Conservation (phyloP, 495 filamentous ascomycete species). For the Lasiosphaeria miniovina region DNA sequence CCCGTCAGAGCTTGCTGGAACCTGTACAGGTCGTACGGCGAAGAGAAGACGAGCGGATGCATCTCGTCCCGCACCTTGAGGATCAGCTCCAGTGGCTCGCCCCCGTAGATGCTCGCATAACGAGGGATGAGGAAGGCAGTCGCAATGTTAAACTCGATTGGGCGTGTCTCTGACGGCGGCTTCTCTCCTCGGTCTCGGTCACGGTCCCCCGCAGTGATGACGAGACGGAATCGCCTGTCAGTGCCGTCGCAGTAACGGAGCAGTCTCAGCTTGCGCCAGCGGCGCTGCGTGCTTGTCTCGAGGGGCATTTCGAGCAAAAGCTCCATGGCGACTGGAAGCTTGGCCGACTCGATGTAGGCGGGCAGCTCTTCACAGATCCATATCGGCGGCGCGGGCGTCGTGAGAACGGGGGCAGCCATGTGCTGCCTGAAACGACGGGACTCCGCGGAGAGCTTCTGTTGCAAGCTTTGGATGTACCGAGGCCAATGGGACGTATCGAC, state of each 20-base stretch:
- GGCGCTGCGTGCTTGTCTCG: neutral
- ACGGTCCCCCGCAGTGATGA: constrained; percentile 8
- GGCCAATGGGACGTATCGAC: constrained; percentile 9
- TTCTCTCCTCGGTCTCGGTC: neutral
- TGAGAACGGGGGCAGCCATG: neutral
- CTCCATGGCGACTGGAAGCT: constrained; percentile 1
- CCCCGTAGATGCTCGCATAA: constrained; percentile 5
- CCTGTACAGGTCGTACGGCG: neutral
- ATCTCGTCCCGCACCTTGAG: constrained; percentile 5
- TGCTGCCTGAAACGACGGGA: constrained; percentile 3
- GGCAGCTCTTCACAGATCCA: constrained; percentile 3
- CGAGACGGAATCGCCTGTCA: constrained; percentile 7
- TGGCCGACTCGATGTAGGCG: constrained; percentile 5
- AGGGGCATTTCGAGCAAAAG: constrained; percentile 4
- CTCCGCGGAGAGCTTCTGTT: constrained; percentile 2
- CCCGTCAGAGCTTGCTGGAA: constrained; percentile 15
- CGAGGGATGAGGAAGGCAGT: constrained; percentile 7
- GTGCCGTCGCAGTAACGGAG: constrained; percentile 6
- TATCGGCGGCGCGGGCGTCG: neutral
- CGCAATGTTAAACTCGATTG: constrained; percentile 9
- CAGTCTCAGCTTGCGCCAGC: constrained; percentile 9
- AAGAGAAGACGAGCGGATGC: constrained; percentile 1
- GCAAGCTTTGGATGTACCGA: constrained; percentile 8
- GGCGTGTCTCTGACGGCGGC: neutral
- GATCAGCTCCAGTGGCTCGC: constrained; percentile 4